A percentile compares a stretch with the other conserved stretches of the same genome.
phyloP scores from a whole-genome alignment of 441 rosid species.

The Mallotus repandus region DNA sequence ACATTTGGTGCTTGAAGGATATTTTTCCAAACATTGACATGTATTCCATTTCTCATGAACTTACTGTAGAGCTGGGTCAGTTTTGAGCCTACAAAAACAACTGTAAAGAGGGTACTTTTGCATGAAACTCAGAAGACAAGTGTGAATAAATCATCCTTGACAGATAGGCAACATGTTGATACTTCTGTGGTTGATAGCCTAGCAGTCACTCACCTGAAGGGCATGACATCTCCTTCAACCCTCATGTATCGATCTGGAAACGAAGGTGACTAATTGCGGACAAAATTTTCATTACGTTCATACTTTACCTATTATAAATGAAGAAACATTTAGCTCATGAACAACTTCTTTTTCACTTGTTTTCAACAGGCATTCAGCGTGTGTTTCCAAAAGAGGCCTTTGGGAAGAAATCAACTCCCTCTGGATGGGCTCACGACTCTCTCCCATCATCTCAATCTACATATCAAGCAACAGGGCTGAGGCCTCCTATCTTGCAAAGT shows the following conservation, averaged over 20 bases:
- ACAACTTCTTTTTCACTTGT: slow-evolving; percentile 9
- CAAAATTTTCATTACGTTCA: neutral
- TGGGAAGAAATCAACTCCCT: slow-evolving; percentile 39
- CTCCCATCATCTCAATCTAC: slow-evolving; percentile 29
- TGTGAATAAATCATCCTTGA: slow-evolving; percentile 38
- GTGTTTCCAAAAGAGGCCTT: slow-evolving; percentile 36
- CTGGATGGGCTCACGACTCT: slow-evolving; percentile 38
- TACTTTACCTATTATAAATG: slow-evolving; percentile 13
- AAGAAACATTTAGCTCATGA: slow-evolving; percentile 21
- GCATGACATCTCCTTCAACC: slow-evolving; percentile 42
- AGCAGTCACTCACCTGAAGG: slow-evolving; percentile 36
- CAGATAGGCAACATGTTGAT: slow-evolving; percentile 38
- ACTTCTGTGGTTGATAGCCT: slow-evolving; percentile 34
- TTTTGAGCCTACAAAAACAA: slow-evolving; percentile 92
- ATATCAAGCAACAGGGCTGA: slow-evolving; percentile 31
- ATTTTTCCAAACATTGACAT: neutral
- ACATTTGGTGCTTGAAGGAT: neutral
- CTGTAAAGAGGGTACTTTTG: slow-evolving; percentile 81
- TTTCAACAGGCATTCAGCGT: slow-evolving; percentile 43
- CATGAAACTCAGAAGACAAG: slow-evolving; percentile 51
- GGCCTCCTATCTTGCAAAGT: slow-evolving; percentile 39
- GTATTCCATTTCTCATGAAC: slow-evolving; percentile 19
- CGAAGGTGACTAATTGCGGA: slow-evolving; percentile 43
- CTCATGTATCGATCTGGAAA: slow-evolving; percentile 34
- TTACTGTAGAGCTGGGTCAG: slow-evolving; percentile 75